Evolutionary conservation across 805 yeast species (phyloP).

Genomic region (Candida awuae): DNA sequence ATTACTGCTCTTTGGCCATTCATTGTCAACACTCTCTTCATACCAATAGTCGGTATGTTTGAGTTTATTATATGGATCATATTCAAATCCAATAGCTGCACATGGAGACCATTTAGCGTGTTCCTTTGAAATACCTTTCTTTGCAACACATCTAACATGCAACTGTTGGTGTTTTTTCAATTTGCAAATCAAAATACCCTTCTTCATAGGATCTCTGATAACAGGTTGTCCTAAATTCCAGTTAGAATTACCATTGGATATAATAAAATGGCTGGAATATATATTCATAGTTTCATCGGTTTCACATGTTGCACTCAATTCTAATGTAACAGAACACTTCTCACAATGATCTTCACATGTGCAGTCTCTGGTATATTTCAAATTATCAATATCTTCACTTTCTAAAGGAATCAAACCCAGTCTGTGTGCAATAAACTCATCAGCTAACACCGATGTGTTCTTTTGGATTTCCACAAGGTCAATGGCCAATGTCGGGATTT

Average conservation of each 20-base stretch:
- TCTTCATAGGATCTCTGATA: slow-evolving; percentile 62
- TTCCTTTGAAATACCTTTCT: slow-evolving; percentile 94
- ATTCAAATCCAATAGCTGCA: slow-evolving; percentile 91
- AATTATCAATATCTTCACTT: slow-evolving; percentile 72
- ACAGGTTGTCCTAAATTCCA: slow-evolving; percentile 71
- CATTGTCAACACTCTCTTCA: slow-evolving; percentile 77
- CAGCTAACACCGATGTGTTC: slow-evolving; percentile 92
- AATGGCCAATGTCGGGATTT: slow-evolving; percentile 93
- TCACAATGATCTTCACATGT: slow-evolving; percentile 97
- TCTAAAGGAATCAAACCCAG: slow-evolving; percentile 86
- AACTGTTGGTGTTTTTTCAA: slow-evolving; percentile 89
- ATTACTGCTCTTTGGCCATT: slow-evolving; percentile 89
- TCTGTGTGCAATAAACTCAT: slow-evolving; percentile 92
- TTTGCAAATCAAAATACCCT: slow-evolving; percentile 88
- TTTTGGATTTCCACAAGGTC: slow-evolving; percentile 91
- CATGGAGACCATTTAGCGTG: slow-evolving; percentile 99
- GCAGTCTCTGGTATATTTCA: slow-evolving; percentile 89
- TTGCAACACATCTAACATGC: slow-evolving; percentile 85
- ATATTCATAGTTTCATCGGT: slow-evolving; percentile 83
- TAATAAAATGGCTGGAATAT: slow-evolving; percentile 70
- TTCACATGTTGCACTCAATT: slow-evolving; percentile 78
- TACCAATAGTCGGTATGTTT: slow-evolving; percentile 96
- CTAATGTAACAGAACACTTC: slow-evolving; percentile 83
- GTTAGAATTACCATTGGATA: slow-evolving; percentile 27
- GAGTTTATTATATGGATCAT: slow-evolving; percentile 98